Conservation (phyloP, 306 rosid species). For the Heteromeles arbutifolia region DNA sequence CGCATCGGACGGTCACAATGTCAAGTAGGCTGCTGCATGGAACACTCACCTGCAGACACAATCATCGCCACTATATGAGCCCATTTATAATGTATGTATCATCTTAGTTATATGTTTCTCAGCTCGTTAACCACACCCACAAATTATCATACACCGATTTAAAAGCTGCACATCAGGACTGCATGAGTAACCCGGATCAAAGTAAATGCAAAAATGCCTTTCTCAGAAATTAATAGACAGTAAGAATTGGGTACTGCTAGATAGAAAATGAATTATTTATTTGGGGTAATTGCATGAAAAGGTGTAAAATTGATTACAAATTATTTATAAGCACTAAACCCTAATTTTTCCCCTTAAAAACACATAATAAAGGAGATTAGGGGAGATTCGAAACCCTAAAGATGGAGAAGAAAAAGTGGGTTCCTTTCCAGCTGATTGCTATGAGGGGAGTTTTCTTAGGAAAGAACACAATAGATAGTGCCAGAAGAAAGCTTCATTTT, state of each 20-base stretch:
- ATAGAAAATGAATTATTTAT: neutral
- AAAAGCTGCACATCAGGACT: neutral
- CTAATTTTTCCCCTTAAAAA: neutral
- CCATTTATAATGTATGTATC: neutral
- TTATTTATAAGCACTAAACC: neutral
- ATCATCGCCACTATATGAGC: neutral
- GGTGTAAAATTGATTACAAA: neutral
- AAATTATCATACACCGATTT: neutral
- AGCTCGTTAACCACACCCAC: neutral
- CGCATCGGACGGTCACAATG: conserved; percentile 98
- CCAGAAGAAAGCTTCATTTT: neutral
- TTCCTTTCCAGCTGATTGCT: neutral
- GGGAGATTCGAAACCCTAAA: neutral
- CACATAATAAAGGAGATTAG: neutral
- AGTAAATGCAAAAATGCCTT: neutral
- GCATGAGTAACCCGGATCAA: neutral
- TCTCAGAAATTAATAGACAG: neutral
- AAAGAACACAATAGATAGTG: neutral
- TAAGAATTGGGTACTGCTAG: neutral
- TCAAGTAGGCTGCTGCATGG: conserved; percentile 93
- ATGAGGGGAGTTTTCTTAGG: neutral
- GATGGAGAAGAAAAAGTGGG: neutral
- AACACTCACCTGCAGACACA: conserved; percentile 79
- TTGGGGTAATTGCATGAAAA: neutral
- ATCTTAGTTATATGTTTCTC: neutral